Evolutionary conservation across 306 rosid species (phyloP).

Genomic region (Sindora glabra): DNA sequence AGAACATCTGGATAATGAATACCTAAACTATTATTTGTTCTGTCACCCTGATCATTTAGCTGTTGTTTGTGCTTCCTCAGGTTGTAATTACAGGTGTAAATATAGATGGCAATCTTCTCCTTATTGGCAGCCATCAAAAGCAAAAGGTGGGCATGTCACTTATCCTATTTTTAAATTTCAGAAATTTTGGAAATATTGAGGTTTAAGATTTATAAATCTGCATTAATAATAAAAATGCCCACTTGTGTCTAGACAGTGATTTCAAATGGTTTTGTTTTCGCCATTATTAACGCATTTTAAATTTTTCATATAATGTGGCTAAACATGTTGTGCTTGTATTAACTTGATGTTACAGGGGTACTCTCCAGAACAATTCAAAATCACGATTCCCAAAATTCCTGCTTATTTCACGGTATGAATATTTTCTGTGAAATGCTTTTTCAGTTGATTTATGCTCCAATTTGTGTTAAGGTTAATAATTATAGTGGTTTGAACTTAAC

Average conservation of each 20-base stretch:
- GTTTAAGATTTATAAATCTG: neutral
- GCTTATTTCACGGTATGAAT: slow-evolving; percentile 68
- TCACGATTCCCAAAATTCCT: slow-evolving; percentile 56
- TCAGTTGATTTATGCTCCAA: neutral
- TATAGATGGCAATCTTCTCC: slow-evolving; percentile 43
- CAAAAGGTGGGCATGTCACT: slow-evolving; percentile 20
- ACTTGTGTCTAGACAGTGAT: neutral
- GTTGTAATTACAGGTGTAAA: slow-evolving; percentile 70
- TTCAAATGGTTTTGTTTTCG: no score
- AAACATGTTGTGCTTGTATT: neutral
- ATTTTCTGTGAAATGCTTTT: neutral
- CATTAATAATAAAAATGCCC: no score
- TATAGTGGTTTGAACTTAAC: neutral
- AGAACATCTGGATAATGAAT: no score
- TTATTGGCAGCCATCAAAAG: slow-evolving; percentile 59
- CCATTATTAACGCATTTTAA: no score
- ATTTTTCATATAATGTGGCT: no score
- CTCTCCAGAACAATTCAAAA: slow-evolving; percentile 61
- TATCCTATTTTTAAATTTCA: neutral
- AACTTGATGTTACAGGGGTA: slow-evolving; percentile 40
- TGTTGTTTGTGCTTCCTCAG: slow-evolving; percentile 31
- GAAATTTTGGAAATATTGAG: neutral
- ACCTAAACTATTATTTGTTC: no score
- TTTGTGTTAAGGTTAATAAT: neutral
- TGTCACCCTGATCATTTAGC: no score